These are phyloP conservation scores for Cercophora scortea DNA, from an alignment of 495 filamentous ascomycete species.

Conservation along the genomic window DNA sequence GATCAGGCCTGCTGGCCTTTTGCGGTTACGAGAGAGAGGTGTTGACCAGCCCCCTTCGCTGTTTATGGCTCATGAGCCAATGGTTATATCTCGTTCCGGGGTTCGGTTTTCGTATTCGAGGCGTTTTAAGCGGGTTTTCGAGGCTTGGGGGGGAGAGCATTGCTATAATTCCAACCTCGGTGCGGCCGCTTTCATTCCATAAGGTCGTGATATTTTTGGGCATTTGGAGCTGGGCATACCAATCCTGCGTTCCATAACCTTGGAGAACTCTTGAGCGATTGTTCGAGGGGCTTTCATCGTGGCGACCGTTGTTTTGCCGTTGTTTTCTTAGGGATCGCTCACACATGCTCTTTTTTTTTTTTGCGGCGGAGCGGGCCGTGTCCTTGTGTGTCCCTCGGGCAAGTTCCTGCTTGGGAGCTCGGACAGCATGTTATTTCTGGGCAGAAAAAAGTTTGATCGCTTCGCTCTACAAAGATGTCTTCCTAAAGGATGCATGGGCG, in stretches of 20 bases:
- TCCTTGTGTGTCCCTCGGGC: too few relatives aligned
- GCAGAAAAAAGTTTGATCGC: conserved; percentile 4
- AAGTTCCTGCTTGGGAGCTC: too few relatives aligned
- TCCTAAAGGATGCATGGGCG: neutral
- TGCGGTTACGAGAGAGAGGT: too few relatives aligned
- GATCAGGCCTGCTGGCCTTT: too few relatives aligned
- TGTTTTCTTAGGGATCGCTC: neutral
- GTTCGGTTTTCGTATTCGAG: neutral
- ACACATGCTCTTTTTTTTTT: too few relatives aligned
- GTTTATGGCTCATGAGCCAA: neutral
- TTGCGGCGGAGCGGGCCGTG: too few relatives aligned
- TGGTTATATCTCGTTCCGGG: neutral
- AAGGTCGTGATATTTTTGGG: conserved; percentile 1
- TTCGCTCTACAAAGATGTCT: neutral
- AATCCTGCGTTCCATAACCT: conserved; percentile 5
- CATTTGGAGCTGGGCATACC: conserved; percentile 2
- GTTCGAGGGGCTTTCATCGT: neutral
- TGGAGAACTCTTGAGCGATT: neutral
- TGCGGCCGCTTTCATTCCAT: neutral
- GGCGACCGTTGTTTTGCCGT: neutral
- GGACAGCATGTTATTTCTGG: neutral
- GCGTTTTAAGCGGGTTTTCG: neutral
- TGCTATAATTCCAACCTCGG: neutral
- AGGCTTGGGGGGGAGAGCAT: neutral
- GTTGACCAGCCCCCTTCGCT: too few relatives aligned